These are phyloP conservation scores for Oryza rufipogon DNA, from an alignment of 176 grass and related monocot species.

Conservation along the genomic window DNA sequence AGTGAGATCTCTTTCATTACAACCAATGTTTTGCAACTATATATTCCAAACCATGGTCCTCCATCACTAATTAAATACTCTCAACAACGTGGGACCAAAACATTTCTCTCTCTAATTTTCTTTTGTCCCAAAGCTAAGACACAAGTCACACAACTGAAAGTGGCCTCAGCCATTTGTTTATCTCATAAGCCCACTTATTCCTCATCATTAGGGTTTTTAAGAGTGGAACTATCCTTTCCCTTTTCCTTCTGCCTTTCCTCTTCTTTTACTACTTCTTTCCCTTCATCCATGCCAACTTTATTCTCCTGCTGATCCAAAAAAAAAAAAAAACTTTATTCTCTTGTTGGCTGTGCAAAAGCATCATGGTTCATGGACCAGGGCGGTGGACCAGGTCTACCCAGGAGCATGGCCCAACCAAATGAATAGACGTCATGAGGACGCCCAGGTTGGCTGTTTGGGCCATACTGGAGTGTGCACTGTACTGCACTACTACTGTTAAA, in stretches of 20 bases:
- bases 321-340: constrained; percentile 14
- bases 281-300: constrained; percentile 24
- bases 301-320: constrained; percentile 27
- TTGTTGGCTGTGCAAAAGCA: constrained; percentile 47
- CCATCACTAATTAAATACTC: background rate
- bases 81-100: background rate
- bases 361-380: background rate
- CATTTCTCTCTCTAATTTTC: background rate
- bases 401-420: constrained; percentile 33
- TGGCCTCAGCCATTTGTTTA: constrained; percentile 41
- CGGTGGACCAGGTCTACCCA: constrained; percentile 23
- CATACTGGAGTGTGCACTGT: constrained; percentile 35
- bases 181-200: constrained; percentile 44
- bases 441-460: constrained; percentile 68
- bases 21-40: constrained; percentile 19
- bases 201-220: constrained; percentile 45
- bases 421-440: constrained; percentile 27
- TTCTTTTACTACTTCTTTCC: constrained; percentile 24
- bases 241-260: background rate
- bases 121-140: constrained; percentile 5
- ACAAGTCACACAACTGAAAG: constrained; percentile 17
- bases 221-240: constrained; percentile 27
- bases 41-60: background rate
- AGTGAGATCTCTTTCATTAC: background rate
- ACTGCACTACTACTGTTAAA: background rate